Conservation (phyloP, 2,329 filamentous ascomycete genomes). For the Fusarium neocosmosporiellum region DNA sequence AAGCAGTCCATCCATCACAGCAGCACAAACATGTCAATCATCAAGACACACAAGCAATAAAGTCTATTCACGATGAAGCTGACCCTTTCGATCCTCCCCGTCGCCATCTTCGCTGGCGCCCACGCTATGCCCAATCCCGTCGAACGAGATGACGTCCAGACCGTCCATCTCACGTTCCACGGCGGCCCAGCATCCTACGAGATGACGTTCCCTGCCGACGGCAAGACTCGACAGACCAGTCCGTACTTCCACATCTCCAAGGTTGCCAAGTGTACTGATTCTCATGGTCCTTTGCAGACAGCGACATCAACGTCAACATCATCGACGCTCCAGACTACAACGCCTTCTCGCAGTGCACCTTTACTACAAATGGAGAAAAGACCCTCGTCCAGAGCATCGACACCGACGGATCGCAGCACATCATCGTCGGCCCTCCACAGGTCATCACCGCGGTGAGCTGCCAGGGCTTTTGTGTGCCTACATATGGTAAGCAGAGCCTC, state of each 20-base stretch:
- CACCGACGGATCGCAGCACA: constrained; percentile 50
- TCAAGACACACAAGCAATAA: not conserved
- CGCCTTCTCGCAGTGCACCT: constrained; percentile 56
- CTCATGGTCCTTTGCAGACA: constrained; percentile 45
- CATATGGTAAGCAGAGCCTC: constrained; percentile 46
- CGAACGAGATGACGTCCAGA: constrained; percentile 46
- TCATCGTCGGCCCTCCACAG: constrained; percentile 58
- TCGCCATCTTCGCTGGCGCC: constrained; percentile 15
- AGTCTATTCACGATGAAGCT: constrained; percentile 34
- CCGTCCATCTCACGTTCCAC: constrained; percentile 58
- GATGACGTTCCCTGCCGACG: constrained; percentile 56
- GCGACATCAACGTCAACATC: constrained; percentile 51
- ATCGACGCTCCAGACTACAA: constrained; percentile 59
- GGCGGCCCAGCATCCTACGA: constrained; percentile 55
- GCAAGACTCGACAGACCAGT: constrained; percentile 52
- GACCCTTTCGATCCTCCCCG: constrained; percentile 5
- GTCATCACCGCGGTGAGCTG: constrained; percentile 57
- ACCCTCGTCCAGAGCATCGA: constrained; percentile 44
- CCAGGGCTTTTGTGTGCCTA: constrained; percentile 55
- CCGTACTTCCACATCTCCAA: constrained; percentile 4
- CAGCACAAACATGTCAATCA: not conserved
- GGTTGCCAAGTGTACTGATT: not conserved
- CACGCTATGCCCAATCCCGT: constrained; percentile 14
- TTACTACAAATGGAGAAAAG: constrained; percentile 50
- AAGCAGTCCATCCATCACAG: not conserved